These are phyloP conservation scores for Perilla frutescens DNA, from an alignment of 257 asterid species.

Conservation along the genomic window DNA sequence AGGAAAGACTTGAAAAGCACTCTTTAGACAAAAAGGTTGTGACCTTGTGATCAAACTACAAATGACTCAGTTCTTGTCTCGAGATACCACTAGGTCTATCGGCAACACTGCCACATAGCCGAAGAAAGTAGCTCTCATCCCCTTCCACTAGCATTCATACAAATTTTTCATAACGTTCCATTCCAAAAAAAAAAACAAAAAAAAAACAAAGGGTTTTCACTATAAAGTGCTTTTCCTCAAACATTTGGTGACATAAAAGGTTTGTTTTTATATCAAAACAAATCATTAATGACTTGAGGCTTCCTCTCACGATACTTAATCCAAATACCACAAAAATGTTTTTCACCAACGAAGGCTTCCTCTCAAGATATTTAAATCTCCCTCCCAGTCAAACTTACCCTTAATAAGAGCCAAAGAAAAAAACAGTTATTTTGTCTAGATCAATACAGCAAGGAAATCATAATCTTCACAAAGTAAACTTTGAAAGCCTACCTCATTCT, in stretches of 20 bases:
- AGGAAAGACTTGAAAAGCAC: constrained; percentile 9
- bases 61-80: constrained; percentile 11
- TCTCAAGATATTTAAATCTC: constrained; percentile 9
- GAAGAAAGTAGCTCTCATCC: neutral
- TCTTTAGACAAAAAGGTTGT: neutral
- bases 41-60: constrained; percentile 4
- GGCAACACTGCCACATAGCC: constrained; percentile 9
- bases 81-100: constrained; percentile 1
- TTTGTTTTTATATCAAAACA: neutral
- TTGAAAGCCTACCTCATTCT: constrained; percentile 64
- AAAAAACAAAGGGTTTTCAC: too few relatives aligned
- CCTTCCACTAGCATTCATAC: neutral
- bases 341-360: constrained; percentile 4
- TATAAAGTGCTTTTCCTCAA: neutral
- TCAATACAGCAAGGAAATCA: constrained; percentile 4
- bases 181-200: neutral
- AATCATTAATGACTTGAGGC: neutral
- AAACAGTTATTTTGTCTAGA: neutral
- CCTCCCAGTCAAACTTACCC: constrained; percentile 18
- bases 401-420: constrained; percentile 16
- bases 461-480: constrained; percentile 16
- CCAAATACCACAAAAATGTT: neutral
- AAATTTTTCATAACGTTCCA: neutral
- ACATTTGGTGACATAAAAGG: neutral
- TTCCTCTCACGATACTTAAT: neutral